Evolutionary conservation across 805 yeast genomes (phyloP), one percentile per base, ranked within the genome.

Genomic region (Wickerhamomyces subpelliculosus): DNA sequence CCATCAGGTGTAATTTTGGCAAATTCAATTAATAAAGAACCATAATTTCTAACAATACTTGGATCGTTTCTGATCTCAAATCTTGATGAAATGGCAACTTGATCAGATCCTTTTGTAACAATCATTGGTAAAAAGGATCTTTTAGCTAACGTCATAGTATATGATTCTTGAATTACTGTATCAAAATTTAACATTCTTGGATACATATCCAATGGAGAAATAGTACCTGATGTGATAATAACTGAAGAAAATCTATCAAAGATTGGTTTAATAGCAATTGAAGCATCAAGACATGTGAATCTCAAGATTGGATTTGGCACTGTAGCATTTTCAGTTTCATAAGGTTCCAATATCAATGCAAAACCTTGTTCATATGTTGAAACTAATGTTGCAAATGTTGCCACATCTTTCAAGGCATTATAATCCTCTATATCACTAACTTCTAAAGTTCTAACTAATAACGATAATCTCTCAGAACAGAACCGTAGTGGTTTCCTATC

Each of bases 11-110:
- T 90, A 37, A 87, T 82, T 52, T 93, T 93, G 12, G 97, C 75
- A 58, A 88, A 90, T 61, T 93, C 97, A 35, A 93, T 82, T 39
- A 93, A 63, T 51, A 93, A 68, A 4, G 94, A 85, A 4, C 99
- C 99, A 59, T 93, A 93, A 60, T 93, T 93, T 58, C 99, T 76
- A 26, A 93, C 97, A 38, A 93, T 96, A 52, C 96, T 85, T 5
- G 98, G 98, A 60, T 93, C 98, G 55, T 93, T 93, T 60, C 99
- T 72, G 44, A 93, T 93, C 62, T 93, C 97, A 60, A 93, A 93
- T 54, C 97, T 75, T 0, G 98, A 90, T 2, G 96, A 84, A 13
- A 93, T 90, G 0, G 97, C 90, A 14, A 93, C 97, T 61, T 93
- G 99, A 61, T 93, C 99, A 0, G 97, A 84, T 1, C 98, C 98